phyloP scores from a whole-genome alignment of 2,329 filamentous ascomycete genomes.

The Fusarium sp. region DNA sequence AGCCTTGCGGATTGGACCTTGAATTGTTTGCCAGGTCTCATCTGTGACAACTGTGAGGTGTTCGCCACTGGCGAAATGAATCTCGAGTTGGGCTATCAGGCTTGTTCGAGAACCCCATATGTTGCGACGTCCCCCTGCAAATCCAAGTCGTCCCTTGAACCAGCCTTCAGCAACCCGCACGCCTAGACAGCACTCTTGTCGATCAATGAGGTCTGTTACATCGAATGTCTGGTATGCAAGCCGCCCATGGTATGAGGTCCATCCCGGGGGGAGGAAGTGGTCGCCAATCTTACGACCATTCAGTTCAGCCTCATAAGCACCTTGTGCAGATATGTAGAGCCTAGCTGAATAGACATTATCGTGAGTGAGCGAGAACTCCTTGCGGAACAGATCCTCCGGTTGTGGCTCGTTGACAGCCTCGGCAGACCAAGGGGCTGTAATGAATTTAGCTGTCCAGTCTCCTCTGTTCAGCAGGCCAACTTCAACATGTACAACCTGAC shows the following conservation, averaged over 20 bases:
- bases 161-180: conserved; percentile 58
- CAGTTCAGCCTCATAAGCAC: conserved; percentile 59
- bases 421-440: conserved; percentile 43
- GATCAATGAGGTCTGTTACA: conserved; percentile 54
- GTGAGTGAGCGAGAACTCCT: background rate
- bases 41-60: conserved; percentile 47
- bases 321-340: conserved; percentile 60
- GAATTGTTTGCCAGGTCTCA: conserved; percentile 53
- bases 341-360: conserved; percentile 45
- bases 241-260: conserved; percentile 62
- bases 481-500: conserved; percentile 44
- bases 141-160: conserved; percentile 37
- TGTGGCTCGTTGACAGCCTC: conserved; percentile 24
- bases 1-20: conserved; percentile 50
- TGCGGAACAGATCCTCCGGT: conserved; percentile 31
- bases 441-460: conserved; percentile 49
- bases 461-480: conserved; percentile 48
- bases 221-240: conserved; percentile 65
- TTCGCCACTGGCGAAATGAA: background rate
- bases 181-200: conserved; percentile 45
- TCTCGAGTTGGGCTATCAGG: conserved; percentile 19
- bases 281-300: conserved; percentile 58
- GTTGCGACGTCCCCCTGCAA: conserved; percentile 18
- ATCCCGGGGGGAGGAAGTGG: conserved; percentile 61
- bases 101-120: conserved; percentile 25